These are phyloP conservation scores for Calycina herbarum DNA, from an alignment of 2,329 filamentous ascomycete species.

Conservation along the genomic window DNA sequence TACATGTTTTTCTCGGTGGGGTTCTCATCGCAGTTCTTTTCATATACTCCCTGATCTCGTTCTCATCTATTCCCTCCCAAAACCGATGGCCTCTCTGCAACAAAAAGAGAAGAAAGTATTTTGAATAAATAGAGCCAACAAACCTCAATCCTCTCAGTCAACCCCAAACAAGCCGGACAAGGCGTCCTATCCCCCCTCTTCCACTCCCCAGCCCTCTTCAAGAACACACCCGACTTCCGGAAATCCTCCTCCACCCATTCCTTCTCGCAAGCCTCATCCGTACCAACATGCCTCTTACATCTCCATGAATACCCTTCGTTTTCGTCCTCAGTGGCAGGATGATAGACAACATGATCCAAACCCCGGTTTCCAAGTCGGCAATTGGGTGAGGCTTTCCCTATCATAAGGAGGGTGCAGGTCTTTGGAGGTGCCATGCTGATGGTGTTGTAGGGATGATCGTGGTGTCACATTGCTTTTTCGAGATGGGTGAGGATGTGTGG, in stretches of 20 bases:
- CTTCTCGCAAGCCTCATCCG: not conserved
- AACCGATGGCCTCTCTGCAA: not conserved
- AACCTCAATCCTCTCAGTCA: not conserved
- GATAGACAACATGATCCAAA: not conserved
- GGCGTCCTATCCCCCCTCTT: not conserved
- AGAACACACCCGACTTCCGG: not conserved
- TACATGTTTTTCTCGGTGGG: too few relatives aligned
- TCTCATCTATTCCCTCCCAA: not conserved
- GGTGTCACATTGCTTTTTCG: not conserved
- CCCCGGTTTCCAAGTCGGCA: not conserved
- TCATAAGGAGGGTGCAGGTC: not conserved
- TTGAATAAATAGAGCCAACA: not conserved
- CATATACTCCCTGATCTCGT: not conserved
- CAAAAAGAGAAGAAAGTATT: not conserved
- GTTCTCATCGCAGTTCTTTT: too few relatives aligned
- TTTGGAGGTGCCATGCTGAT: not conserved
- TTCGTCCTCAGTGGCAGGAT: not conserved
- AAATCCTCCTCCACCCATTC: constrained; percentile 4
- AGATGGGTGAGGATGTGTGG: not conserved
- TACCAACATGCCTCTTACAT: not conserved
- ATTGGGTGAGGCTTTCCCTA: constrained; percentile 2
- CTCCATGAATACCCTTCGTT: not conserved
- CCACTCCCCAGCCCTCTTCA: constrained; percentile 1
- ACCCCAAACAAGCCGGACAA: constrained; percentile 3
- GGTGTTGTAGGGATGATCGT: not conserved